These are phyloP conservation scores for Podospora pseudopauciseta DNA, from an alignment of 495 filamentous ascomycete genomes.

Conservation along the genomic window DNA sequence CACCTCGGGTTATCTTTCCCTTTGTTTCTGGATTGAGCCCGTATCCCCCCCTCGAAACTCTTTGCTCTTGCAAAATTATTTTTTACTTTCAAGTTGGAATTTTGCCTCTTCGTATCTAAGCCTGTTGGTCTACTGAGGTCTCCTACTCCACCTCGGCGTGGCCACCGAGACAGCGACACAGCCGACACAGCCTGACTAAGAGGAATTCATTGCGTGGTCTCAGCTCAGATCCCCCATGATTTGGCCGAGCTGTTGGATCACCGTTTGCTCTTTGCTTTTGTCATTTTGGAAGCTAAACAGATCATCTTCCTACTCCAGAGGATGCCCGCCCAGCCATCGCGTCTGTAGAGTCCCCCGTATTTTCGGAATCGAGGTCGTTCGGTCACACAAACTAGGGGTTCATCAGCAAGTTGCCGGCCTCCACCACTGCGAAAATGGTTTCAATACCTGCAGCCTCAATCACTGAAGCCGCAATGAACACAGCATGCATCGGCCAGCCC, in stretches of 20 bases:
- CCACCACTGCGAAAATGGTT: not conserved
- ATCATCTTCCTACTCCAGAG: not conserved
- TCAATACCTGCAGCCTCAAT: constrained; percentile 8
- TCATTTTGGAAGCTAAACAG: not conserved
- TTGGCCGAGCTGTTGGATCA: not conserved
- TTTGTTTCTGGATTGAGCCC: not conserved
- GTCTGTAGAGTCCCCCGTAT: not conserved
- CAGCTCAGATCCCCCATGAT: not conserved
- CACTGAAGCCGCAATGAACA: not conserved
- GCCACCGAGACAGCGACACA: not conserved
- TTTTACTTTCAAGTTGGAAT: not conserved
- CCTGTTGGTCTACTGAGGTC: not conserved
- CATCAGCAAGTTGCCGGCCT: not conserved
- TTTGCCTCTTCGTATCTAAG: not conserved
- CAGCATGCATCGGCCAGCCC: not conserved
- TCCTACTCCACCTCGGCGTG: not conserved
- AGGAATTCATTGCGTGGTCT: not conserved
- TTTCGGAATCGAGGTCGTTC: not conserved
- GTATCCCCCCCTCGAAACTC: not conserved
- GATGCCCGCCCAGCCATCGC: not conserved
- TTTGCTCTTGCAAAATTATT: not conserved
- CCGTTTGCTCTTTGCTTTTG: not conserved
- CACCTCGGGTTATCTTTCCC: not conserved
- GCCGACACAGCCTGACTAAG: not conserved
- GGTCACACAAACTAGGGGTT: not conserved